Conservation (phyloP, 306 rosid species). For the Boehmeria nivea region DNA sequence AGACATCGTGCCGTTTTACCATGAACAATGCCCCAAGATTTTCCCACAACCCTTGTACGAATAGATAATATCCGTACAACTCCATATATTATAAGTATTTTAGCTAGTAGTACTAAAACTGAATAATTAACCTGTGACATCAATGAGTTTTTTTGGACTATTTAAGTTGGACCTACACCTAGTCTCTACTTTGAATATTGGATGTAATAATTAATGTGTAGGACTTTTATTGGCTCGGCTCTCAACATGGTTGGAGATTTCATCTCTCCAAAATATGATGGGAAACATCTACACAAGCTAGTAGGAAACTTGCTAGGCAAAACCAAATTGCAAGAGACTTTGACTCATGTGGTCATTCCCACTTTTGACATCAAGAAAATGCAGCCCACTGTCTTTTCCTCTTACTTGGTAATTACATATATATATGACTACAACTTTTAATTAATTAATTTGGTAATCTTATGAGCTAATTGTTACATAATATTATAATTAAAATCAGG, state of each 20-base stretch:
- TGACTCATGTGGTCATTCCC: conserved; percentile 19
- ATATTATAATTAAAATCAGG: neutral
- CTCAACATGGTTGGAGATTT: conserved; percentile 7
- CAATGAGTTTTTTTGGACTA: too few species aligned
- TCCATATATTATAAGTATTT: neutral
- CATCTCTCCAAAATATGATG: conserved; percentile 28
- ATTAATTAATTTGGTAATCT: neutral
- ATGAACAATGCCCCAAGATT: conserved; percentile 20
- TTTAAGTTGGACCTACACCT: too few species aligned
- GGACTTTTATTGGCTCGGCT: neutral
- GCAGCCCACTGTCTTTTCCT: conserved; percentile 25
- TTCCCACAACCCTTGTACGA: conserved; percentile 27
- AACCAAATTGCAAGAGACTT: conserved; percentile 22
- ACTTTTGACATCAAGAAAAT: conserved; percentile 22
- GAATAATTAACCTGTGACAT: too few species aligned
- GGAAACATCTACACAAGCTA: conserved; percentile 21
- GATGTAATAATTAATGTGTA: neutral
- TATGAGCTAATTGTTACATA: neutral
- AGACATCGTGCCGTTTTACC: conserved; percentile 25
- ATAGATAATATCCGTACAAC: too few species aligned
- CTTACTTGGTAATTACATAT: conserved; percentile 9
- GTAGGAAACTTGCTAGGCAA: neutral
- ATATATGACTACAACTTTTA: neutral
- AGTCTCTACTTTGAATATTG: too few species aligned
- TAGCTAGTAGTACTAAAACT: too few species aligned